phyloP scores from a whole-genome alignment of 2,329 filamentous ascomycete species.

The Xylariaceae sp. region DNA sequence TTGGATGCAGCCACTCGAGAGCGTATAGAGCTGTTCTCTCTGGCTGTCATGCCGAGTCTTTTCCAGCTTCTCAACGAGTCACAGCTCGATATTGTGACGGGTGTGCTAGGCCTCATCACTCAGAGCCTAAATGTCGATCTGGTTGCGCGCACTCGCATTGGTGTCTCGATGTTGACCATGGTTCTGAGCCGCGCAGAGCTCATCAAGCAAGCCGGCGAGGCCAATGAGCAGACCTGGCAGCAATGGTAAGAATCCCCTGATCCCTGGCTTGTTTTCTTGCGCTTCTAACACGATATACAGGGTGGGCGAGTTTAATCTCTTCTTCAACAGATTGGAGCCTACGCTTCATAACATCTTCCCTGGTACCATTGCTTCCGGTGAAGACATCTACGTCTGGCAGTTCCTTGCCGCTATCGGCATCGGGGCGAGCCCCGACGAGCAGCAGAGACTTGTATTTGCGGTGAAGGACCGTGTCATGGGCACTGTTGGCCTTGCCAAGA shows the following conservation, averaged over 20 bases:
- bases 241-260: constrained; percentile 61
- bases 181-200: constrained; percentile 92
- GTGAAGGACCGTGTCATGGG: constrained; percentile 99
- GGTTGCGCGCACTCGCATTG: constrained; percentile 84
- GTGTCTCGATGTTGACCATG: constrained; percentile 87
- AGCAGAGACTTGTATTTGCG: constrained; percentile 88
- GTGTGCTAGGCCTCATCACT: constrained; percentile 80
- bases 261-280: constrained; percentile 8
- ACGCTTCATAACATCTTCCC: constrained; percentile 85
- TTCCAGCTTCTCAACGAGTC: constrained; percentile 90
- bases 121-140: constrained; percentile 77
- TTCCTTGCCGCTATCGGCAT: constrained; percentile 94
- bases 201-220: constrained; percentile 75
- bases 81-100: constrained; percentile 85
- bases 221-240: constrained; percentile 70
- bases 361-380: constrained; percentile 80
- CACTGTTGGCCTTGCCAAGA: constrained; percentile 85
- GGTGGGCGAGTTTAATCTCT: constrained; percentile 75
- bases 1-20: constrained; percentile 79
- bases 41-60: constrained; percentile 83
- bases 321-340: constrained; percentile 86
- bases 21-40: constrained; percentile 86
- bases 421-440: constrained; percentile 88
- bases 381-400: constrained; percentile 98
- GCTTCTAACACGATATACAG: constrained; percentile 34